phyloP scores from a whole-genome alignment of 2,329 filamentous ascomycete species.

The Berkeleyomyces basicola region DNA sequence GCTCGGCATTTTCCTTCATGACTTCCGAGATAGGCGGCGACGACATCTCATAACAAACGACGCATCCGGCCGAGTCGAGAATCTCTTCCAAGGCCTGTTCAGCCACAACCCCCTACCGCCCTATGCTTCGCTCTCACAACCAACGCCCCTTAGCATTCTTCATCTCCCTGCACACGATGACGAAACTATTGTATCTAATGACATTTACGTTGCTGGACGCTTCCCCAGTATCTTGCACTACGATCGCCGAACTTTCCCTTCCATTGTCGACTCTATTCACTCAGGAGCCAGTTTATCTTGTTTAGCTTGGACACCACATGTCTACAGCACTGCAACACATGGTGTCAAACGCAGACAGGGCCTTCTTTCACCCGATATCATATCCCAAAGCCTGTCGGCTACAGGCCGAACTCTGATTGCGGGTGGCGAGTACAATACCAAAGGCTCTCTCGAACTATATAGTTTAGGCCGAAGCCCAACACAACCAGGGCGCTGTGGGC shows the following conservation, averaged over 20 bases:
- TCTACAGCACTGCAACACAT: not conserved
- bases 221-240: conserved; percentile 84
- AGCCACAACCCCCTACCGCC: conserved; percentile 35
- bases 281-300: conserved; percentile 68
- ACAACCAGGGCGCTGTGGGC: not conserved
- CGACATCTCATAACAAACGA: conserved; percentile 17
- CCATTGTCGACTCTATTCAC: conserved; percentile 60
- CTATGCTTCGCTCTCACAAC: conserved; percentile 61
- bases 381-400: conserved; percentile 18
- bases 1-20: conserved; percentile 65
- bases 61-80: conserved; percentile 17
- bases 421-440: conserved; percentile 79
- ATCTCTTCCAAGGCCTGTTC: conserved; percentile 26
- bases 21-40: conserved; percentile 39
- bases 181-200: conserved; percentile 43
- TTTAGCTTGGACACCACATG: conserved; percentile 28
- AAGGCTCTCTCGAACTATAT: conserved; percentile 82
- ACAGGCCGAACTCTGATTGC: conserved; percentile 56
- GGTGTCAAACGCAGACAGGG: not conserved
- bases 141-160: conserved; percentile 67
- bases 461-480: conserved; percentile 28
- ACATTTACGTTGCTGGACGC: conserved; percentile 77
- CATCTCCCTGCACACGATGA: conserved; percentile 48
- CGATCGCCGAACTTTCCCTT: conserved; percentile 71
- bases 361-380: conserved; percentile 21